Conservation (phyloP, 2,329 filamentous ascomycete genomes). For the Ploettnerulaceae sp. region DNA sequence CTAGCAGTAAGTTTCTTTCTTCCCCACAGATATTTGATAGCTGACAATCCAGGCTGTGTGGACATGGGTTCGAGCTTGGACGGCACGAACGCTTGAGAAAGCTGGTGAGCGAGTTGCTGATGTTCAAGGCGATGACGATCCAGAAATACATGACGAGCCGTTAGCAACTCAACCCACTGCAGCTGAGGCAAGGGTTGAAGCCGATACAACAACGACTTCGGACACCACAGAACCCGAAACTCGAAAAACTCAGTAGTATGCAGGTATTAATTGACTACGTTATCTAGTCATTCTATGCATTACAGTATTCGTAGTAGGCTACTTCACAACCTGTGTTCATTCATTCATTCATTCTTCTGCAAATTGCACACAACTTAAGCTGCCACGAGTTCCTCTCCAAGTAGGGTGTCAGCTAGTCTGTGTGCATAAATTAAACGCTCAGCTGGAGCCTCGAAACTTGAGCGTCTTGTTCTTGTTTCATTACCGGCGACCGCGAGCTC, state of each 20-base stretch:
- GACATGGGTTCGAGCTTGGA: conserved; percentile 73
- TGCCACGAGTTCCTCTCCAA: conserved; percentile 71
- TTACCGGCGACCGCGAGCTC: conserved; percentile 30
- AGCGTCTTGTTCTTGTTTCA: conserved; percentile 36
- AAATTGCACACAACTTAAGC: conserved; percentile 88
- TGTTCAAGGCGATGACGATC: conserved; percentile 59
- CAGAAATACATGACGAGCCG: conserved; percentile 37
- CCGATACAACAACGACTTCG: not conserved
- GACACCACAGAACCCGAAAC: conserved; percentile 9
- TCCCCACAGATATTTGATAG: conserved; percentile 13
- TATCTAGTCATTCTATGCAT: not conserved
- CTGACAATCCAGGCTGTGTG: conserved; percentile 59
- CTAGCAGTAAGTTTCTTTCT: conserved; percentile 57
- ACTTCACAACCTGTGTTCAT: not conserved
- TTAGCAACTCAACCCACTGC: conserved; percentile 6
- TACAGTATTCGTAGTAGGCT: not conserved
- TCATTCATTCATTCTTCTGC: not conserved
- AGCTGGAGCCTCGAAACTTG: conserved; percentile 34
- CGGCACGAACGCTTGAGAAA: conserved; percentile 65
- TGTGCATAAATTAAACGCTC: conserved; percentile 68
- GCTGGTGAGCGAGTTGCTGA: conserved; percentile 80
- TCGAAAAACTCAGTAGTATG: conserved; percentile 18
- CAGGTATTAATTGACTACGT: not conserved
- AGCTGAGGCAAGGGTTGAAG: not conserved
- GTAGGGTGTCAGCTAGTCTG: conserved; percentile 94